These are phyloP conservation scores for Mortierella sp. DNA, from an alignment of 371 early-diverging fungal species.

Conservation along the genomic window DNA sequence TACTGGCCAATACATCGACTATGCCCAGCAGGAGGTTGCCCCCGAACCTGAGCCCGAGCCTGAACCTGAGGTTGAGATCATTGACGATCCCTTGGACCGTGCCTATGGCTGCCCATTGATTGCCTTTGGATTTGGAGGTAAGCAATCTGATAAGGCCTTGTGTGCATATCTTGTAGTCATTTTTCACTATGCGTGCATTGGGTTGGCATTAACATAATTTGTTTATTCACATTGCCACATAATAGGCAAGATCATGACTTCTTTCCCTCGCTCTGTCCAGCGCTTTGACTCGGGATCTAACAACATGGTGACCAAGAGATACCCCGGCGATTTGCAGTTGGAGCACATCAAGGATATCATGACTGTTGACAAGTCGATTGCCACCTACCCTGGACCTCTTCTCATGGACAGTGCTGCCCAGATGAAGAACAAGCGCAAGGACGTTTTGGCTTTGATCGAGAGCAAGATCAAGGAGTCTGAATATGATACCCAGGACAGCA, in stretches of 20 bases:
- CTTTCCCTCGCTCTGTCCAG: constrained; percentile 80
- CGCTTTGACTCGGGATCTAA: constrained; percentile 65
- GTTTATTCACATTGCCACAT: neutral
- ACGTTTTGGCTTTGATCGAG: constrained; percentile 68
- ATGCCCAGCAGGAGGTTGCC: constrained; percentile 25
- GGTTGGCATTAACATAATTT: neutral
- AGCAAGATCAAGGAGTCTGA: constrained; percentile 63
- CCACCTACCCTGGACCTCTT: constrained; percentile 70
- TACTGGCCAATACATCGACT: constrained; percentile 39
- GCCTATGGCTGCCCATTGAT: constrained; percentile 80
- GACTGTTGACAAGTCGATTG: constrained; percentile 36
- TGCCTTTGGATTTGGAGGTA: constrained; percentile 91
- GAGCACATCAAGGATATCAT: constrained; percentile 61
- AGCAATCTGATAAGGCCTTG: neutral
- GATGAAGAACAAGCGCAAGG: constrained; percentile 78
- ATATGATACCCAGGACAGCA: constrained; percentile 24
- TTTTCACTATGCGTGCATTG: neutral
- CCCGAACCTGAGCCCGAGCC: constrained; percentile 50
- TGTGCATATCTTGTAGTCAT: neutral
- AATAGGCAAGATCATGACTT: constrained; percentile 73
- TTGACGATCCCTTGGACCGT: constrained; percentile 79
- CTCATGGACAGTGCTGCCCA: constrained; percentile 68
- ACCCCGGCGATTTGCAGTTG: constrained; percentile 72
- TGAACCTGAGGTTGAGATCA: constrained; percentile 42
- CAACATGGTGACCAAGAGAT: constrained; percentile 65